Conservation (phyloP, 495 filamentous ascomycete genomes). For the Tuber magnatum region DNA sequence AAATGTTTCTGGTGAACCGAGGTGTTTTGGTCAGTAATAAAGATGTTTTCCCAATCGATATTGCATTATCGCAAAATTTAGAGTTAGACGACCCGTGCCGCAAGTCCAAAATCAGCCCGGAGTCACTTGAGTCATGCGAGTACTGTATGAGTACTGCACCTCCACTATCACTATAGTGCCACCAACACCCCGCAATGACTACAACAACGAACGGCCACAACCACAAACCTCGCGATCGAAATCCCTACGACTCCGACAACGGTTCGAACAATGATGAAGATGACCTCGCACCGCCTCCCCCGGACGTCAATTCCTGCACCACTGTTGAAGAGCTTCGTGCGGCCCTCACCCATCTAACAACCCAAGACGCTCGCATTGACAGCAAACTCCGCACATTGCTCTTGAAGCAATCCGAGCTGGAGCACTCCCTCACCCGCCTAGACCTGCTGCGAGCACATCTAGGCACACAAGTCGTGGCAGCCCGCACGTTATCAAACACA, state of each 20-base stretch:
- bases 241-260: conserved; percentile 16
- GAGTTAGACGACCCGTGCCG: not conserved
- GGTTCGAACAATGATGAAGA: conserved; percentile 8
- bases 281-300: conserved; percentile 22
- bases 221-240: not conserved
- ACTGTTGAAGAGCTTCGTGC: conserved; percentile 71
- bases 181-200: conserved; percentile 11
- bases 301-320: conserved; percentile 59
- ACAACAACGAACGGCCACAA: conserved; percentile 9
- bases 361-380: conserved; percentile 67
- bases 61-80: not conserved
- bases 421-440: conserved; percentile 73
- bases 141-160: conserved; percentile 9
- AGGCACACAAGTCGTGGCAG: conserved; percentile 77
- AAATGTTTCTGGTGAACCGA: not conserved
- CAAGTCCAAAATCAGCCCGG: not conserved
- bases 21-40: not conserved
- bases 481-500: conserved; percentile 72
- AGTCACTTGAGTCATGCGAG: too few species aligned
- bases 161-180: not conserved
- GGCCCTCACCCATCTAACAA: conserved; percentile 63
- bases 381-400: conserved; percentile 66
- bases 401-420: conserved; percentile 72
- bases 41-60: not conserved
- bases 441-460: conserved; percentile 84